A percentile compares a stretch with the other conserved stretches of the same genome.
These are phyloP conservation scores for Boletus patriciae DNA, from an alignment of 768 basidiomycete species.

Conservation along the genomic window DNA sequence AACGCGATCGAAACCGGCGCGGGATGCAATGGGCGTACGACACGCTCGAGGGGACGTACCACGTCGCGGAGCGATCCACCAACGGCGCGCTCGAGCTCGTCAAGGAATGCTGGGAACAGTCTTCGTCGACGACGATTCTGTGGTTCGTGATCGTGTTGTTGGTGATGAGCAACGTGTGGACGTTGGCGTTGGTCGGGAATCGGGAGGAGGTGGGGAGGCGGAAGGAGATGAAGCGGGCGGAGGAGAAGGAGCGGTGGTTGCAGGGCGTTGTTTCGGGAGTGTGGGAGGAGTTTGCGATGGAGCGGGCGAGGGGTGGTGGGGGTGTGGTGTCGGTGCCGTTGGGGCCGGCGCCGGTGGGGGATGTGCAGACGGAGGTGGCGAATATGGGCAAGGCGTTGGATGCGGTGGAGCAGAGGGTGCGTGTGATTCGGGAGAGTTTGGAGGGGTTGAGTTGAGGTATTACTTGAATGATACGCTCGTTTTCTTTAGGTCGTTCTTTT, in stretches of 20 bases:
- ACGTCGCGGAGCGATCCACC: slow-evolving; percentile 70
- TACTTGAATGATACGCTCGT: background rate
- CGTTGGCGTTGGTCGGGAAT: slow-evolving; percentile 47
- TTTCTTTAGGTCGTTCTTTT: background rate
- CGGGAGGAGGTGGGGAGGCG: slow-evolving; percentile 45
- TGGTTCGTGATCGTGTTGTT: slow-evolving; percentile 71
- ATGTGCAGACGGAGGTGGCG: slow-evolving; percentile 48
- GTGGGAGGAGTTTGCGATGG: slow-evolving; percentile 65
- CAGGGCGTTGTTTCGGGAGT: slow-evolving; percentile 69
- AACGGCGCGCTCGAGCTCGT: slow-evolving; percentile 75
- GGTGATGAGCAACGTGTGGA: slow-evolving; percentile 80
- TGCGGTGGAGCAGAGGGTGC: slow-evolving; percentile 55
- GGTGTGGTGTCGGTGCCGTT: slow-evolving; percentile 18
- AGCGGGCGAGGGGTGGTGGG: slow-evolving; percentile 33
- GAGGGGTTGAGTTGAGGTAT: slow-evolving; percentile 30
- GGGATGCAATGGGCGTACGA: slow-evolving; percentile 88
- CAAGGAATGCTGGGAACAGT: slow-evolving; percentile 77
- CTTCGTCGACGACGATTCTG: slow-evolving; percentile 67
- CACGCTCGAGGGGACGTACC: slow-evolving; percentile 73
- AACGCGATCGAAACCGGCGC: slow-evolving; percentile 66
- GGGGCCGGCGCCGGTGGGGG: slow-evolving; percentile 21
- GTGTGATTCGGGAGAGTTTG: slow-evolving; percentile 45
- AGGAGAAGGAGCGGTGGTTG: slow-evolving; percentile 74
- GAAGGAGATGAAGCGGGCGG: slow-evolving; percentile 52
- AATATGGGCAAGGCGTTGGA: slow-evolving; percentile 54